Evolutionary conservation across 805 yeast species (phyloP).

Genomic region (Starmerella roubikii): DNA sequence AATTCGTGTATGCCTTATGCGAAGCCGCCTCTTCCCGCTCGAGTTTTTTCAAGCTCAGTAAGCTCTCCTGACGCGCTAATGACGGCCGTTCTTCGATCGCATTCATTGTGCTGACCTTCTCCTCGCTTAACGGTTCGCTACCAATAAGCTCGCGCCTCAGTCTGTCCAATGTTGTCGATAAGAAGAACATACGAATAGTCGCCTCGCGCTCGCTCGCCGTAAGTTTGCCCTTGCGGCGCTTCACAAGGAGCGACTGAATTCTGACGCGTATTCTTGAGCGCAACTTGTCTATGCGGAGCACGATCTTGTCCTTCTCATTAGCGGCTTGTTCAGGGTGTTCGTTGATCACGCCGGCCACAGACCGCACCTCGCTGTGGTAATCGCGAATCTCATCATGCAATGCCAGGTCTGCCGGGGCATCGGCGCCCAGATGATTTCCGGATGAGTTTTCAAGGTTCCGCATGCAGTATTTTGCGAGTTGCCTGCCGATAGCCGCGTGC

Average conservation of each 20-base stretch:
- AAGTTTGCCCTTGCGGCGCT: constrained; percentile 14
- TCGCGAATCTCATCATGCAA: constrained; percentile 13
- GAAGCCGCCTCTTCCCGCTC: constrained; percentile 89
- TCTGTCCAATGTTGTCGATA: constrained; percentile 17
- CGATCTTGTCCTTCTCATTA: not conserved
- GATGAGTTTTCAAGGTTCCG: constrained; percentile 40
- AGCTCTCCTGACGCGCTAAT: constrained; percentile 22
- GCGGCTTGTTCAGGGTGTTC: not conserved
- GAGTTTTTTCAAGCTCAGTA: constrained; percentile 37
- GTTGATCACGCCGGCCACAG: constrained; percentile 9
- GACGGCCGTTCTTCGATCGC: constrained; percentile 18
- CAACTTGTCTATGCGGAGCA: constrained; percentile 15
- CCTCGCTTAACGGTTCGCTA: constrained; percentile 7
- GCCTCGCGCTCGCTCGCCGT: constrained; percentile 19
- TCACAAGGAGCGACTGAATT: constrained; percentile 16
- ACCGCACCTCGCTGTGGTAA: constrained; percentile 15
- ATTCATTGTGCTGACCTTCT: constrained; percentile 17
- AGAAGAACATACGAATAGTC: constrained; percentile 18
- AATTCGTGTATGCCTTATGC: constrained; percentile 60
- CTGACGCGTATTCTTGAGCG: constrained; percentile 15
- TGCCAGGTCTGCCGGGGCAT: constrained; percentile 1
- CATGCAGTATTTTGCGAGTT: constrained; percentile 68
- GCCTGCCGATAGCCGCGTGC: constrained; percentile 50
- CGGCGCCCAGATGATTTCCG: constrained; percentile 26
- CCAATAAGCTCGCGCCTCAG: constrained; percentile 13